These are phyloP conservation scores for Nannochloropsis gaditana DNA, from an alignment of 108 stramenopile species.

Conservation along the genomic window DNA sequence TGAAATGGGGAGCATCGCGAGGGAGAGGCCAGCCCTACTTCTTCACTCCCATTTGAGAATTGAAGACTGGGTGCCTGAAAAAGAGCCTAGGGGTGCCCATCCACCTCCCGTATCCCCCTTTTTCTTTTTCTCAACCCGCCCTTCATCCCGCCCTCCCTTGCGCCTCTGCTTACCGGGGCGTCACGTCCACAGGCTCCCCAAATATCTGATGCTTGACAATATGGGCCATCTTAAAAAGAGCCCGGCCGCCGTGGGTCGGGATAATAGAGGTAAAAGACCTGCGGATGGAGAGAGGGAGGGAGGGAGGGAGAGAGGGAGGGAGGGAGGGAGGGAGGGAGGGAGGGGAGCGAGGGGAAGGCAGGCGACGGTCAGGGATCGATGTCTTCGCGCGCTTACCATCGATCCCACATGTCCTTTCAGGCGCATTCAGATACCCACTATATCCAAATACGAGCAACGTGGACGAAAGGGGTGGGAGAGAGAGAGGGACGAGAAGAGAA, in stretches of 20 bases:
- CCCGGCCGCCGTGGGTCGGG: neutral
- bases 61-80: no score
- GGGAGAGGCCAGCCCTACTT: no score
- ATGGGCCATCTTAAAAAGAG: neutral
- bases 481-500: neutral
- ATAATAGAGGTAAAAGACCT: neutral
- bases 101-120: no score
- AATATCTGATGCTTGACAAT: neutral
- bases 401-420: no score
- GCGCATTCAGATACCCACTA: no score
- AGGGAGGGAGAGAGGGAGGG: neutral
- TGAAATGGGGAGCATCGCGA: no score
- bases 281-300: neutral
- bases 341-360: neutral
- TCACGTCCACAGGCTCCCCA: neutral
- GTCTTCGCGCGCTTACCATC: no score
- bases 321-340: neutral
- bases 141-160: no score
- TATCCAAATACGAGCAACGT: no score
- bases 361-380: neutral
- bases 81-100: no score
- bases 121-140: no score
- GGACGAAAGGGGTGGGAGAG: neutral
- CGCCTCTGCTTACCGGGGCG: neutral
- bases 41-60: no score